These are phyloP conservation scores for Neostapfia colusana DNA, from an alignment of 176 grass and related monocot genomes.

Conservation along the genomic window DNA sequence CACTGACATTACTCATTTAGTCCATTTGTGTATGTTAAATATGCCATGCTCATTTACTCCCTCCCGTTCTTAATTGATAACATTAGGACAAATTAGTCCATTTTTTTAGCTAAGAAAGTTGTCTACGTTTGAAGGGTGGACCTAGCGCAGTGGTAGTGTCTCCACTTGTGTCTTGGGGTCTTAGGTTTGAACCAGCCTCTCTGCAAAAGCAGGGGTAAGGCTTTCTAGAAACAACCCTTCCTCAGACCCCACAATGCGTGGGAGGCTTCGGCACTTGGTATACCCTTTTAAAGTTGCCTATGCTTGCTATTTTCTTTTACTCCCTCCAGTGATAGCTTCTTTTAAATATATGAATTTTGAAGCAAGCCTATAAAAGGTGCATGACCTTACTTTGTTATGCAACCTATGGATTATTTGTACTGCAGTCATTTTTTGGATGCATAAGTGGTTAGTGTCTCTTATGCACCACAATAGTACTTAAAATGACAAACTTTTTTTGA, in stretches of 20 bases:
- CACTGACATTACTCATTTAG: neutral
- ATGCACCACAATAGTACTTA: neutral
- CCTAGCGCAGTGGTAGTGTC: no score
- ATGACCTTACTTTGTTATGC: neutral
- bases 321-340: neutral
- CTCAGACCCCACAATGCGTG: no score
- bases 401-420: neutral
- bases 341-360: neutral
- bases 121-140: no score
- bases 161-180: no score
- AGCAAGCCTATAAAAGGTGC: neutral
- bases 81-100: neutral
- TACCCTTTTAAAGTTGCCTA: no score
- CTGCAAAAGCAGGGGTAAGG: no score
- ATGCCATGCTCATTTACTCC: neutral
- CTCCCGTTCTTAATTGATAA: neutral
- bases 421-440: neutral
- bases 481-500: no score
- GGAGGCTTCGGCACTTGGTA: no score
- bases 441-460: neutral
- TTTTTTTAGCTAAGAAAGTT: neutral
- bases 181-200: no score
- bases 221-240: no score
- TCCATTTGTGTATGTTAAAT: neutral
- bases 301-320: no score